Conservation (phyloP, 2,329 filamentous ascomycete genomes). For the Dissoconium aciculare region DNA sequence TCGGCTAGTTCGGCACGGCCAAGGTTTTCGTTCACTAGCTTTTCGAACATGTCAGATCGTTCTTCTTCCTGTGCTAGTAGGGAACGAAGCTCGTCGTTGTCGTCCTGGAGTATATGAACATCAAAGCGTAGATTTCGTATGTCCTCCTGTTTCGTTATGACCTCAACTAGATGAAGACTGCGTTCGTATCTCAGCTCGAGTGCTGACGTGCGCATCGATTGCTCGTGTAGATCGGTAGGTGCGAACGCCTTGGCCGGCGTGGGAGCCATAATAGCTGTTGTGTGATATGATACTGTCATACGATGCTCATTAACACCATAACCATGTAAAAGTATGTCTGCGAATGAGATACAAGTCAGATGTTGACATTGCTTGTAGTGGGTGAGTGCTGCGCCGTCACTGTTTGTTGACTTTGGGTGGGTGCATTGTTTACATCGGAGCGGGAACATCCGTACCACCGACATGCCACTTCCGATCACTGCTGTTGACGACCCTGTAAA, state of each 20-base stretch:
- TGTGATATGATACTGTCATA: slow-evolving; percentile 8
- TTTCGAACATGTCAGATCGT: slow-evolving; percentile 41
- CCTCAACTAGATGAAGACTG: slow-evolving; percentile 47
- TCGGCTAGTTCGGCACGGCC: slow-evolving; percentile 35
- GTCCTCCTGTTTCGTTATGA: slow-evolving; percentile 61
- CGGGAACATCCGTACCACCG: neutral
- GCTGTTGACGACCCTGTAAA: no score
- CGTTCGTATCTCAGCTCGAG: slow-evolving; percentile 59
- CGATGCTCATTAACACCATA: no score
- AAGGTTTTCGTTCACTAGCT: slow-evolving; percentile 34
- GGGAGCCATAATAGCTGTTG: slow-evolving; percentile 4
- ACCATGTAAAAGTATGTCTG: neutral
- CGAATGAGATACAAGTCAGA: no score
- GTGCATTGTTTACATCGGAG: neutral
- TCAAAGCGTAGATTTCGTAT: slow-evolving; percentile 54
- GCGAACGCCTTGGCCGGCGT: slow-evolving; percentile 13
- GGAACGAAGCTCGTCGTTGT: slow-evolving; percentile 53
- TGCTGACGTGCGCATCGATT: slow-evolving; percentile 36
- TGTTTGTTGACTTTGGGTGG: neutral
- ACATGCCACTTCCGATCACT: no score
- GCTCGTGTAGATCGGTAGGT: slow-evolving; percentile 27
- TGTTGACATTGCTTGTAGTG: no score
- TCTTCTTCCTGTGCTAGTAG: slow-evolving; percentile 46
- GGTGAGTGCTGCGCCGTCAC: neutral
- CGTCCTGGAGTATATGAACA: slow-evolving; percentile 56